Conservation (phyloP, 148 eudicot species). For the Drosera capensis region DNA sequence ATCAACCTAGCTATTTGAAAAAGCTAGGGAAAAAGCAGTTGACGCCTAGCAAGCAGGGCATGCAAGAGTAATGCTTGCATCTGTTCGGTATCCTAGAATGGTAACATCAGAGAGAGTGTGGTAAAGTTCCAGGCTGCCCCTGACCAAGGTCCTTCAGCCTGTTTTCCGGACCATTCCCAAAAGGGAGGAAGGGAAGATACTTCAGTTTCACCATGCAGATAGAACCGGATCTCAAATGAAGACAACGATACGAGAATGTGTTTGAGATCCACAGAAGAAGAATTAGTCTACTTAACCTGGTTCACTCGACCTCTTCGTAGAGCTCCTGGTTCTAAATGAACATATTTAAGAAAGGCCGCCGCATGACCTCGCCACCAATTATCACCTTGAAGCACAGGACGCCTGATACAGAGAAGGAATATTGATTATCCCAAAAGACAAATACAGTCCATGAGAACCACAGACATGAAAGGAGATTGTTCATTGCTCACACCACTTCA, state of each 20-base stretch:
- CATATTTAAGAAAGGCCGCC: constrained; percentile 51
- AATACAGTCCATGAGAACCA: not conserved
- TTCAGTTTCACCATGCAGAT: no score
- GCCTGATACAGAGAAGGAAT: constrained; percentile 22
- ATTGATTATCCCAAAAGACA: not conserved
- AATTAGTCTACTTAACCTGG: constrained; percentile 45
- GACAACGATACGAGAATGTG: not conserved
- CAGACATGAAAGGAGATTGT: not conserved
- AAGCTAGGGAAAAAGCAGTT: no score
- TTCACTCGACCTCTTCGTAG: constrained; percentile 58
- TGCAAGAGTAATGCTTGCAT: no score
- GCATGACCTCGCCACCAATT: constrained; percentile 95
- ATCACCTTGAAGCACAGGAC: constrained; percentile 62
- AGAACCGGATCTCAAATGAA: not conserved
- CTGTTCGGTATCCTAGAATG: no score
- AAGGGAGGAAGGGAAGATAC: no score
- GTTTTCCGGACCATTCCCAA: no score
- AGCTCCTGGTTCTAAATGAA: constrained; percentile 31
- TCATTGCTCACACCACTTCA: not conserved
- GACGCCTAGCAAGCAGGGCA: no score
- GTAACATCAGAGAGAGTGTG: no score
- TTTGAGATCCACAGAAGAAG: no score
- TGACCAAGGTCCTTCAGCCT: no score
- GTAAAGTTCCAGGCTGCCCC: no score
- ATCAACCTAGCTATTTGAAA: no score